Evolutionary conservation across 441 rosid species (phyloP).

Genomic region (Kokia cookei): DNA sequence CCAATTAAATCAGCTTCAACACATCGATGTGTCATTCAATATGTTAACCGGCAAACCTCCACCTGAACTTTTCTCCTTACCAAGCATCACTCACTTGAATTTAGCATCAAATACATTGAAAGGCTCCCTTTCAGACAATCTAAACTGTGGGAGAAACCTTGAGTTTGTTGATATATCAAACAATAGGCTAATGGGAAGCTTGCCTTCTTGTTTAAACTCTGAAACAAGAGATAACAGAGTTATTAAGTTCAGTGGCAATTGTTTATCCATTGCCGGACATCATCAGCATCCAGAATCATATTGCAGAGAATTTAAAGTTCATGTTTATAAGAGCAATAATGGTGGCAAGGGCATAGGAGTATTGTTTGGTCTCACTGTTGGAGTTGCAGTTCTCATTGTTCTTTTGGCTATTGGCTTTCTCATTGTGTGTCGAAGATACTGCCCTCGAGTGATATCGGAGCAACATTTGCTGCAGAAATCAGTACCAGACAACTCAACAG

Average conservation of each 20-base stretch:
- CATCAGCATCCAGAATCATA: conserved; percentile 55
- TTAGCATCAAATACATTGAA: conserved; percentile 69
- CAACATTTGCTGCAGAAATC: conserved; percentile 52
- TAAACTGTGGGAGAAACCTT: conserved; percentile 67
- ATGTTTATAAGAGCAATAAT: background rate
- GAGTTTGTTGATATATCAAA: conserved; percentile 83
- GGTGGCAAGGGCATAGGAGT: conserved; percentile 26
- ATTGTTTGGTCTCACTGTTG: conserved; percentile 43
- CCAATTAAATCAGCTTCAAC: conserved; percentile 62
- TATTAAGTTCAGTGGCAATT: conserved; percentile 66
- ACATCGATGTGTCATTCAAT: conserved; percentile 80
- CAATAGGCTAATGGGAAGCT: conserved; percentile 61
- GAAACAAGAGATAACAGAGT: conserved; percentile 40
- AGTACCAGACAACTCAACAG: conserved; percentile 42
- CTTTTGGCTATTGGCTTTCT: conserved; percentile 42
- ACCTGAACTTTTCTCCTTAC: conserved; percentile 68
- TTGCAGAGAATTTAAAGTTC: conserved; percentile 47
- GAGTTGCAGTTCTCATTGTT: conserved; percentile 44
- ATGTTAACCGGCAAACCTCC: conserved; percentile 62
- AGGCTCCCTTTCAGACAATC: conserved; percentile 47
- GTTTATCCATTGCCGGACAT: conserved; percentile 47
- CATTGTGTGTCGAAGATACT: conserved; percentile 35
- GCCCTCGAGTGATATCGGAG: conserved; percentile 32
- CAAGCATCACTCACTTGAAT: conserved; percentile 74
- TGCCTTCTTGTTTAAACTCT: conserved; percentile 66